phyloP scores from a whole-genome alignment of 345 rosid genomes.

The Eucalyptus sp. region DNA sequence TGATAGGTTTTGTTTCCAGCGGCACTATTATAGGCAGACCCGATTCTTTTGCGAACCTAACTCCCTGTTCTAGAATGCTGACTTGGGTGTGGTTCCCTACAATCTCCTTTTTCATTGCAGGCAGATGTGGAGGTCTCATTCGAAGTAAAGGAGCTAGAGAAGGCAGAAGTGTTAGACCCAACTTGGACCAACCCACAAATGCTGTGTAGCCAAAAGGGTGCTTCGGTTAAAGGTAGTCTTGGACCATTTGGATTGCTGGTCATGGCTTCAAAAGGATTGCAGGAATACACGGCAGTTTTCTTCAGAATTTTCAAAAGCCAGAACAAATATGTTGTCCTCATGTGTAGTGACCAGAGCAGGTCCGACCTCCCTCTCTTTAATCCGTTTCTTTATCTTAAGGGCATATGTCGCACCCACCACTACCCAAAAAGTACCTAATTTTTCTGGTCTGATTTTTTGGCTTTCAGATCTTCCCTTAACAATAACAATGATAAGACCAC shows the following conservation, averaged over 20 bases:
- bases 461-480: slow-evolving; percentile 29
- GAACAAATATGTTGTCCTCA: slow-evolving; percentile 36
- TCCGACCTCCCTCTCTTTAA: neutral
- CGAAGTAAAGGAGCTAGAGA: slow-evolving; percentile 16
- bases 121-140: slow-evolving; percentile 71
- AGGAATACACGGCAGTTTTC: slow-evolving; percentile 59
- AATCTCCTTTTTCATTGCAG: slow-evolving; percentile 5
- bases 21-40: neutral
- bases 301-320: slow-evolving; percentile 51
- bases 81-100: neutral
- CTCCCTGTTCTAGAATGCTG: neutral
- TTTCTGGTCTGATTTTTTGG: neutral
- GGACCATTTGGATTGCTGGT: slow-evolving; percentile 78
- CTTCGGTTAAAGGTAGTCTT: slow-evolving; percentile 28
- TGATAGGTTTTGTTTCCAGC: neutral
- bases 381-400: neutral
- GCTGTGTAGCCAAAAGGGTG: slow-evolving; percentile 39
- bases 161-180: slow-evolving; percentile 44
- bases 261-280: slow-evolving; percentile 40
- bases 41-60: neutral
- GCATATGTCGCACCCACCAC: neutral
- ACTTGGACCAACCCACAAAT: slow-evolving; percentile 44
- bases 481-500: slow-evolving; percentile 17
- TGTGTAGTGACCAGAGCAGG: slow-evolving; percentile 92
- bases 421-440: neutral